Percentiles rank a stretch among this genome's conserved stretches.
These are phyloP conservation scores for Alternaria sp. DNA, from an alignment of 2,329 filamentous ascomycete genomes.

Conservation along the genomic window DNA sequence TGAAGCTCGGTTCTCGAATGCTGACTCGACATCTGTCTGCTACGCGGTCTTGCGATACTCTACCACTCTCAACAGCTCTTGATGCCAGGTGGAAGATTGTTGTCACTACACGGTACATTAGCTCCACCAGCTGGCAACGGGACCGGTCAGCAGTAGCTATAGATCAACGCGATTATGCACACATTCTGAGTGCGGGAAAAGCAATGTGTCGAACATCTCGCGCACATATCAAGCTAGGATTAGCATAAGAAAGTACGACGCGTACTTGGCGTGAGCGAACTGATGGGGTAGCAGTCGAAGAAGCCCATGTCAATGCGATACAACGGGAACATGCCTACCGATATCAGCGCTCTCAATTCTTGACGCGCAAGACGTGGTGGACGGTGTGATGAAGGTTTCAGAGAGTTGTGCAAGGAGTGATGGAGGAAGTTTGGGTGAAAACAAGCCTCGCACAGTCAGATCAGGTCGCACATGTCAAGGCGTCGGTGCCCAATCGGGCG, in stretches of 20 bases:
- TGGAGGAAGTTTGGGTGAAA: constrained; percentile 4
- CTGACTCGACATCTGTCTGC: too few relatives aligned
- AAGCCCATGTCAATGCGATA: neutral
- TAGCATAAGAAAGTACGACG: neutral
- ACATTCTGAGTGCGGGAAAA: neutral
- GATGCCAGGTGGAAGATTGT: too few relatives aligned
- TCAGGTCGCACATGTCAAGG: constrained; percentile 25
- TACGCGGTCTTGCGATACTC: too few relatives aligned
- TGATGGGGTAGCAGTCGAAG: neutral
- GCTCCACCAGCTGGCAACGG: neutral
- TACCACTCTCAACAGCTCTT: too few relatives aligned
- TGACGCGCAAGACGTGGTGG: neutral
- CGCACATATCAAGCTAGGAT: neutral
- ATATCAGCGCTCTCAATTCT: neutral
- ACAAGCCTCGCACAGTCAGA: constrained; percentile 19
- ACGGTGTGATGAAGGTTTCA: constrained; percentile 23
- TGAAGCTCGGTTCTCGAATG: too few relatives aligned
- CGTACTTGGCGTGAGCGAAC: neutral
- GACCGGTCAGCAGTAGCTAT: neutral
- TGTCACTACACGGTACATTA: neutral
- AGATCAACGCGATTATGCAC: neutral
- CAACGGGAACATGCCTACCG: neutral
- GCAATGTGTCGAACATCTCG: neutral
- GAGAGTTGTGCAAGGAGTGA: constrained; percentile 19
- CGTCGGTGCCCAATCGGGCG: constrained; percentile 24